Evolutionary conservation across 2,329 filamentous ascomycete species (phyloP), one percentile per base, ranked within the genome.

Genomic region (Alternaria atra): DNA sequence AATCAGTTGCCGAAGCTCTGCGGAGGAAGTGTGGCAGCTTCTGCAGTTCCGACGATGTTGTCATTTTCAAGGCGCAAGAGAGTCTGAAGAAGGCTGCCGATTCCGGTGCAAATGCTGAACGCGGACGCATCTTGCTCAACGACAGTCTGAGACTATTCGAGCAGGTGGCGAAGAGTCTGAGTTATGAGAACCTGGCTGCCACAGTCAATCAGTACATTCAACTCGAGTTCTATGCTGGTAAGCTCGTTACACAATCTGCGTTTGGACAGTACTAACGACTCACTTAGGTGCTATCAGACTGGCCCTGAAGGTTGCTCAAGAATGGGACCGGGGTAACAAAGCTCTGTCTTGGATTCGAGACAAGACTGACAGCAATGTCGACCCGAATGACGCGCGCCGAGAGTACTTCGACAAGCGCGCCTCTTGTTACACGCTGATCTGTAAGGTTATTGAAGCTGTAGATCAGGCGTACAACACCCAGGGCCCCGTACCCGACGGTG

Each of bases 11-110:
- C 0, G 95, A 99, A 79, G 93, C 94, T n/a, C 82, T 99, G 51
- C 88, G 95, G 47, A 87, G 95, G 70, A 88, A 94, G 70, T 99
- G 95, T 70, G 96, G 95, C 64, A 97, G 91, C 80, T 99, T 99
- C 85, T 99, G 95, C 79, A 97, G 94, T 73, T 90, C 94, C 0
- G 94, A 99, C 66, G 95, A 99, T 81, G 95, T 98, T 2, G 89
- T 98, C 66, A 94, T 97, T 69, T 99, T 99, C 88, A 98, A 97
- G 80, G 95, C 95, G 0, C 94, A 98, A 76, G 95, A 99, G 79
- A 91, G 94, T 72, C 83, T 98, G 54, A 96, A 97, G 83, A 88
- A 92, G 68, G 94, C 94, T 1, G 89, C 90, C 2, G 94, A 97
- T 76, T 88, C 91, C 48, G 88, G 89, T 9, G 83, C 85, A 5